Evolutionary conservation across 2,329 filamentous ascomycete genomes (phyloP).

Genomic region (Exserohilum turcica): DNA sequence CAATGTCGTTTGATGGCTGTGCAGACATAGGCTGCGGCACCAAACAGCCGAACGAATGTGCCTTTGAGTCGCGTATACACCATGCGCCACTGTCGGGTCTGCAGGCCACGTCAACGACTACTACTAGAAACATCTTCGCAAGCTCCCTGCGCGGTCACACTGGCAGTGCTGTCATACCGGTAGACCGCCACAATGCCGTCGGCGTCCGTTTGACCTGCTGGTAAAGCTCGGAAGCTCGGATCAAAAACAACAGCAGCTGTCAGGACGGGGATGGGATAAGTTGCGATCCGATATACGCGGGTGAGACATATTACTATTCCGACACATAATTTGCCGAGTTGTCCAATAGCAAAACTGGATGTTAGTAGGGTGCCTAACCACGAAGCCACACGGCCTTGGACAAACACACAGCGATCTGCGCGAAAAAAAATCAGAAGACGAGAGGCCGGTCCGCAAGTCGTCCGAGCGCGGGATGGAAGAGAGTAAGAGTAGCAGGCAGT

Average conservation of each 20-base stretch:
- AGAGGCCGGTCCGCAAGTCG: too few relatives aligned
- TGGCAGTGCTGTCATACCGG: neutral
- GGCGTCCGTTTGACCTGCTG: slow-evolving; percentile 1
- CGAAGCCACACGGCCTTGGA: neutral
- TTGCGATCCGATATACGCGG: neutral
- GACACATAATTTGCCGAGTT: neutral
- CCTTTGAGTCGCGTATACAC: neutral
- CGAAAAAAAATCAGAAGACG: too few relatives aligned
- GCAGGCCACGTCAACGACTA: slow-evolving; percentile 2
- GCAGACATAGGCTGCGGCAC: neutral
- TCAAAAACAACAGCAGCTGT: neutral
- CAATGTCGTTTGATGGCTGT: neutral
- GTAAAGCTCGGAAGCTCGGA: slow-evolving; percentile 6
- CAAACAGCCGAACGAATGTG: neutral
- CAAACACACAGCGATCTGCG: neutral
- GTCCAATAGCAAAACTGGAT: neutral
- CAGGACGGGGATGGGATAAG: neutral
- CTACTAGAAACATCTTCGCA: neutral
- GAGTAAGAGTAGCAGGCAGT: neutral
- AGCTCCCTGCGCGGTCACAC: neutral
- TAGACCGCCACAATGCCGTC: slow-evolving; percentile 4
- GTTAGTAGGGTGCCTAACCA: slow-evolving; percentile 1
- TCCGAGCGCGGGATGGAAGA: too few relatives aligned
- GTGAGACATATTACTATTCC: too few relatives aligned
- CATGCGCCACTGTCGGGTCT: neutral